Evolutionary conservation across 2,329 filamentous ascomycete genomes (phyloP), one percentile per base, ranked within the genome.

Genomic region (Pezicula carpinea): DNA sequence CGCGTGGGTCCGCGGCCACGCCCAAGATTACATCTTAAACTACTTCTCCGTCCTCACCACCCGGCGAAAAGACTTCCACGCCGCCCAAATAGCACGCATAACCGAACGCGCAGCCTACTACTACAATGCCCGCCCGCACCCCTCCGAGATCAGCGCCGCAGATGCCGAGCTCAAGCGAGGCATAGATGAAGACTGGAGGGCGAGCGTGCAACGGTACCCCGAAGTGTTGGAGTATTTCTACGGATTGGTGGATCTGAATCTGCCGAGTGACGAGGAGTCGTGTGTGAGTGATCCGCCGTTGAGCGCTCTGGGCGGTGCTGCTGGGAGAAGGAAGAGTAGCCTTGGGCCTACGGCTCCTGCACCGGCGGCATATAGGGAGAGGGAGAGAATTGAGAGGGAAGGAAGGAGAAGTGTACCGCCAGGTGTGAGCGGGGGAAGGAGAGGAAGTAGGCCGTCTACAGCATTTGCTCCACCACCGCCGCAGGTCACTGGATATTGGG

Each of bases 201-300:
- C 79, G 23, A 85, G 82, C 40, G 86, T 90, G 33, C 79, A 88
- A 58, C 77, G 82, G 46, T 92, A 91, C 58, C 87, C 87, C 4
- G 85, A 90, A 62, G 82, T 91, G n/a, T 71, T 92, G 46, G 83
- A 89, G 65, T 89, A 91, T 66, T 91, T 86, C 62, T 91, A 85
- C 74, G 53, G 79, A 49, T 70, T 90, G 32, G 83, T 90, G 31
- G 78, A 83, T 46, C 64, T 89, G 49, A 77, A 72, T 18, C 66
- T 88, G 4, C 86, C 87, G 0, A 67, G 68, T 34, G 83, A 89
- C 48, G 72, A 80, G 45, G 80, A 83, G 34, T 66, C 74, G 2
- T 68, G 69, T 14, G 78, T 85, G 31, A 77, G 76, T 56, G 75
- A 83, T 48, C 80, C 80, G 26, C 80, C 80, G 3, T 64, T 84